phyloP scores from a whole-genome alignment of 176 grass and related monocot species.

The Areca catechu region DNA sequence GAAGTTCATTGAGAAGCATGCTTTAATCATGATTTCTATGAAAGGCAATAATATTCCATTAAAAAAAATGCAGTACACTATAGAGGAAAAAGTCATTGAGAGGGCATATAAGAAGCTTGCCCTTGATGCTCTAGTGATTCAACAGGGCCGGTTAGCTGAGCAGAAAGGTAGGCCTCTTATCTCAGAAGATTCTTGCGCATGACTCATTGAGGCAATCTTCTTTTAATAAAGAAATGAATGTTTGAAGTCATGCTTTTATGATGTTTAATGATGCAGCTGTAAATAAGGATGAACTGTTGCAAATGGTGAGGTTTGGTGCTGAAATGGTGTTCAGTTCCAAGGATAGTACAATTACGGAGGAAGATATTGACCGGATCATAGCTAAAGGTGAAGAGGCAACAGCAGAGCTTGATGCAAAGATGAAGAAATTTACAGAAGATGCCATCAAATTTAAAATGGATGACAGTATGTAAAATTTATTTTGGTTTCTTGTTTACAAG shows the following conservation, averaged over 20 bases:
- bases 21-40: neutral
- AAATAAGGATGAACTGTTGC: conserved; percentile 93
- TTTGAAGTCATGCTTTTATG: no score
- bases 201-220: no score
- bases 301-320: conserved; percentile 98
- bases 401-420: conserved; percentile 94
- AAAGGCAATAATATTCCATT: no score
- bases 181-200: no score
- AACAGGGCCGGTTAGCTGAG: conserved; percentile 89
- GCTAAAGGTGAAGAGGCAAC: conserved; percentile 96
- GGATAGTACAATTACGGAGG: conserved; percentile 96
- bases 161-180: conserved; percentile 53
- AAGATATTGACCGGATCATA: conserved; percentile 93
- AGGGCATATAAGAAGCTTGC: conserved; percentile 99
- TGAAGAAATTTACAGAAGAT: conserved; percentile 99
- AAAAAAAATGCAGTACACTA: conserved; percentile 59
- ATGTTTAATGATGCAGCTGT: conserved; percentile 51
- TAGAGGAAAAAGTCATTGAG: conserved; percentile 98
- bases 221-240: no score
- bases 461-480: conserved; percentile 48
- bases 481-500: conserved; percentile 1
- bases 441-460: conserved; percentile 99
- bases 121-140: conserved; percentile 96
- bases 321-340: conserved; percentile 99
- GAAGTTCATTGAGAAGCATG: no score